phyloP scores from a whole-genome alignment of 2,329 filamentous ascomycete species.

The Alternaria angustiovoidea region DNA sequence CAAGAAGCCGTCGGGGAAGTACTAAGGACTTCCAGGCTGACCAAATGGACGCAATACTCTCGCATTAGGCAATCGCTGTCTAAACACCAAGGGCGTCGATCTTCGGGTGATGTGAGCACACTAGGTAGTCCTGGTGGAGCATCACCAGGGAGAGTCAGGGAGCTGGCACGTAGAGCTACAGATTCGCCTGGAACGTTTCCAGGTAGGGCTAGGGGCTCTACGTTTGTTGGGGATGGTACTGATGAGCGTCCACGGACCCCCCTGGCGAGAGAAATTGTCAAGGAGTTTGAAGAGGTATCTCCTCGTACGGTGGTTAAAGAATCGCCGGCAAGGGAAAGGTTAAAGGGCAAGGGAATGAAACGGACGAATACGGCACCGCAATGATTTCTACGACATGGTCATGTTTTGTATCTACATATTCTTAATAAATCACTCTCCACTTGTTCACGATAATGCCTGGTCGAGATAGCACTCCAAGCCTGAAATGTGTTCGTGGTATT shows the following conservation, averaged over 20 bases:
- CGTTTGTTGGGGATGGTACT: neutral
- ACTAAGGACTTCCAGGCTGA: slow-evolving; percentile 30
- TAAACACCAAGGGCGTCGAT: slow-evolving; percentile 32
- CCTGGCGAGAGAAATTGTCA: slow-evolving; percentile 4
- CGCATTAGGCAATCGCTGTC: slow-evolving; percentile 30
- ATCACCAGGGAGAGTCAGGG: slow-evolving; percentile 13
- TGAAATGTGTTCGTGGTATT: neutral
- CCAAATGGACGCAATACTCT: slow-evolving; percentile 34
- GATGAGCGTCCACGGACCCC: slow-evolving; percentile 8
- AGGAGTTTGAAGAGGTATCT: slow-evolving; percentile 12
- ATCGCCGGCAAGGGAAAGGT: slow-evolving; percentile 11
- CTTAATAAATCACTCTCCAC: slow-evolving; percentile 20
- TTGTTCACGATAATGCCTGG: neutral
- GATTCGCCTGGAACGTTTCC: slow-evolving; percentile 6
- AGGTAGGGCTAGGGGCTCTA: slow-evolving; percentile 10
- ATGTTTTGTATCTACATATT: slow-evolving; percentile 13
- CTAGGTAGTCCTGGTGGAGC: slow-evolving; percentile 9
- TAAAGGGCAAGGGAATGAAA: slow-evolving; percentile 21
- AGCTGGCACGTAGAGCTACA: slow-evolving; percentile 13
- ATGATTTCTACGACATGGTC: slow-evolving; percentile 7
- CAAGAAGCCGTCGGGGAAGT: slow-evolving; percentile 8
- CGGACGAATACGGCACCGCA: slow-evolving; percentile 13
- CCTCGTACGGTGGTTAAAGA: slow-evolving; percentile 10
- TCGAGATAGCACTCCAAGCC: too few relatives aligned
- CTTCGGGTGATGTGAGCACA: slow-evolving; percentile 11